Evolutionary conservation across 768 basidiomycete species (phyloP).

Genomic region (Termitomyces sp.): DNA sequence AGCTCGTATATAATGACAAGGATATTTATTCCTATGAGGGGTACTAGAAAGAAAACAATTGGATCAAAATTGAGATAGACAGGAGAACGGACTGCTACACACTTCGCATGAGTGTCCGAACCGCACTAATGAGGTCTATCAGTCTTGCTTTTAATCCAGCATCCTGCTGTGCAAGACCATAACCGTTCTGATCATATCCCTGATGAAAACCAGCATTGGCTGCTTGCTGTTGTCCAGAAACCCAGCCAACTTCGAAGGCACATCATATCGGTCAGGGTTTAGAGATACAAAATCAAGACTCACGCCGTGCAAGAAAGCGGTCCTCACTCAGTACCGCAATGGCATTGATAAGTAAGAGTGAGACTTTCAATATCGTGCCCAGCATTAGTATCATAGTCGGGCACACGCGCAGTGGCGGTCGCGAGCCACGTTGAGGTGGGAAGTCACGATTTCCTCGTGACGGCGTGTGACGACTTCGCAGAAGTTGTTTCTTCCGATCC

Average conservation of each 20-base stretch:
- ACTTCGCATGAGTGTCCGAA: constrained; percentile 97
- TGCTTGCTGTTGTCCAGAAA: constrained; percentile 54
- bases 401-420: constrained; percentile 11
- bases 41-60: constrained; percentile 50
- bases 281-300: constrained; percentile 22
- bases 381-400: constrained; percentile 43
- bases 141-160: constrained; percentile 78
- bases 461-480: constrained; percentile 8
- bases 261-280: constrained; percentile 14
- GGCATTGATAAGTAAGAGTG: constrained; percentile 86
- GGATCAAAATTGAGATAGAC: constrained; percentile 9
- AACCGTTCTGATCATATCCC: constrained; percentile 60
- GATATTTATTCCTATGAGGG: constrained; percentile 83
- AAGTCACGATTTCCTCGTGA: constrained; percentile 8
- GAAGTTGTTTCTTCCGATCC: constrained; percentile 6
- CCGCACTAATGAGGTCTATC: constrained; percentile 90
- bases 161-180: constrained; percentile 49
- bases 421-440: constrained; percentile 9
- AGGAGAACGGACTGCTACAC: constrained; percentile 31
- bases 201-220: constrained; percentile 56
- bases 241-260: constrained; percentile 72
- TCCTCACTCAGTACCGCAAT: constrained; percentile 96
- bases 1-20: constrained; percentile 85
- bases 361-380: constrained; percentile 78
- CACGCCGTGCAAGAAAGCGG: constrained; percentile 89